These are phyloP conservation scores for Penicillium hesseltinei DNA, from an alignment of 2,329 filamentous ascomycete genomes.

Conservation along the genomic window DNA sequence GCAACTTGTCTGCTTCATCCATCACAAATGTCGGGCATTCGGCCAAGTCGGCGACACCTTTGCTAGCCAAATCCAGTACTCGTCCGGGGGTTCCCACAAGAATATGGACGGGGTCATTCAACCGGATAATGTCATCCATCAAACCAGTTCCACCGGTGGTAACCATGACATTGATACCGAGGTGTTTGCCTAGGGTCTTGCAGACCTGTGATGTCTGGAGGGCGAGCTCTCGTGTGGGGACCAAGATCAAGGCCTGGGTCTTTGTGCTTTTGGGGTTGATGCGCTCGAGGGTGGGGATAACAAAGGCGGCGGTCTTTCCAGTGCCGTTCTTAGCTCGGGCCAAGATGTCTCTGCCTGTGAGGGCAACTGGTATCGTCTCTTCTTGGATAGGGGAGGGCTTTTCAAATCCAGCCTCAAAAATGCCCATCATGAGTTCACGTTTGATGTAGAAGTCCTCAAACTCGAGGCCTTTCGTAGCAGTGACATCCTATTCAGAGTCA, in stretches of 20 bases:
- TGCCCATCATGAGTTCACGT: constrained; percentile 94
- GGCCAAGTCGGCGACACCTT: constrained; percentile 92
- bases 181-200: constrained; percentile 96
- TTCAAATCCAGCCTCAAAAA: constrained; percentile 98
- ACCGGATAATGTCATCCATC: constrained; percentile 92
- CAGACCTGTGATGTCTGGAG: constrained; percentile 99
- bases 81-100: constrained; percentile 95
- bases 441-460: constrained; percentile 97
- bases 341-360: constrained; percentile 92
- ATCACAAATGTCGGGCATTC: constrained; percentile 98
- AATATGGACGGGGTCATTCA: constrained; percentile 93
- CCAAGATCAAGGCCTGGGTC: constrained; percentile 93
- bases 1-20: constrained; percentile 97
- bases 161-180: constrained; percentile 98
- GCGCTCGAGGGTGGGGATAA: constrained; percentile 90
- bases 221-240: constrained; percentile 93
- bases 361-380: constrained; percentile 94
- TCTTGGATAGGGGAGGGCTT: constrained; percentile 99
- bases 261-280: constrained; percentile 97
- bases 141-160: constrained; percentile 94
- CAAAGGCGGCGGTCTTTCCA: constrained; percentile 96
- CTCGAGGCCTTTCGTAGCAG: constrained; percentile 93
- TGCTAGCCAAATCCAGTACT: constrained; percentile 93
- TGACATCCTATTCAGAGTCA: constrained; percentile 75
- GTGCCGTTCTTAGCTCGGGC: constrained; percentile 98